phyloP scores from a whole-genome alignment of 306 rosid genomes.

The Chamaecrista fasciculata region DNA sequence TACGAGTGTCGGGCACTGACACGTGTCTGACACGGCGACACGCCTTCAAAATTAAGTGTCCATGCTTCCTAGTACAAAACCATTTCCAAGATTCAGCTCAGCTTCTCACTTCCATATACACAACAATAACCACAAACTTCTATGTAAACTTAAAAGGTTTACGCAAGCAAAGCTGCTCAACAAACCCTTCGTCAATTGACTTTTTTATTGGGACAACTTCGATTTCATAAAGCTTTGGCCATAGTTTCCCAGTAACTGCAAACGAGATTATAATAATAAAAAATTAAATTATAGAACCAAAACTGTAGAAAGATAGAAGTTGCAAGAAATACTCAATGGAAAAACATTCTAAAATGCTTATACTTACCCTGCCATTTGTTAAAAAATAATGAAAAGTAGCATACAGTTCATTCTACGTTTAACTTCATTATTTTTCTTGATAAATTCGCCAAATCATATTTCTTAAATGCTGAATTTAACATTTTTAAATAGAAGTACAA shows the following conservation, averaged over 20 bases:
- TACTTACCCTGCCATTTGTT: neutral
- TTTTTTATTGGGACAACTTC: constrained; percentile 45
- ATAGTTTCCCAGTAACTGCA: constrained; percentile 88
- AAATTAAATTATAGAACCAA: neutral
- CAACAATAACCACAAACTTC: neutral
- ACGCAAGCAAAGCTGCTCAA: constrained; percentile 65
- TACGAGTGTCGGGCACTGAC: too few species aligned
- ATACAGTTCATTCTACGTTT: neutral
- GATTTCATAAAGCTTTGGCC: constrained; percentile 88
- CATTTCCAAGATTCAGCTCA: neutral
- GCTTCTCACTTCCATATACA: neutral
- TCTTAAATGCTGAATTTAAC: neutral
- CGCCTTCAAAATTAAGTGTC: too few species aligned
- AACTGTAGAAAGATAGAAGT: neutral
- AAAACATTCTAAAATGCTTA: neutral
- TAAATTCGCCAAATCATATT: neutral
- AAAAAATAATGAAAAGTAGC: neutral
- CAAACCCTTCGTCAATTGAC: constrained; percentile 31
- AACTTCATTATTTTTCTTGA: neutral
- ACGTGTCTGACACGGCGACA: too few species aligned
- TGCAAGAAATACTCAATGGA: neutral
- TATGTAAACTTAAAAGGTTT: constrained; percentile 33
- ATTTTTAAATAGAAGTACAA: neutral
- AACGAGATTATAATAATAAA: constrained; percentile 15
- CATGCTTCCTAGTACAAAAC: too few species aligned